Percentiles rank a stretch among this genome's conserved stretches.
phyloP scores from a whole-genome alignment of 176 grass and related monocot genomes.

The Phragmites australis region DNA sequence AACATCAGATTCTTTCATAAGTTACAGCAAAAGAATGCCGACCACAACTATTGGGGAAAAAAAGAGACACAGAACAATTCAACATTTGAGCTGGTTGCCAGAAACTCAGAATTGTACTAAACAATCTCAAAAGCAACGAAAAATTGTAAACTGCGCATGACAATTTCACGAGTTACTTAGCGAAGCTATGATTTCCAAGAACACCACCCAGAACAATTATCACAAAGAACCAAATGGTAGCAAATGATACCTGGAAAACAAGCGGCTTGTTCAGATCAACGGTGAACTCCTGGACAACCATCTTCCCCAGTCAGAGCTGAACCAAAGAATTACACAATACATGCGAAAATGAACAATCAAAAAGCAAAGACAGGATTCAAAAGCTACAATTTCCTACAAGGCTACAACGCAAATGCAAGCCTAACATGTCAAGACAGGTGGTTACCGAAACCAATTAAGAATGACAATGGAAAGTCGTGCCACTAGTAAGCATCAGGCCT shows the following conservation, averaged over 20 bases:
- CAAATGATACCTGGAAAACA: constrained; percentile 76
- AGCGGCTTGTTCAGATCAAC: constrained; percentile 95
- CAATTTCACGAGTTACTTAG: background rate
- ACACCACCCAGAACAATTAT: background rate
- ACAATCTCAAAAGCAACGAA: background rate
- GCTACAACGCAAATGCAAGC: background rate
- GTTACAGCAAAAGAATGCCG: background rate
- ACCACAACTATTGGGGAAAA: background rate
- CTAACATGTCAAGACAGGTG: background rate
- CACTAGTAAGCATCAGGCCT: background rate
- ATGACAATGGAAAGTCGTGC: background rate
- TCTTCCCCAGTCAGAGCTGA: constrained; percentile 36
- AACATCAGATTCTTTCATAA: background rate
- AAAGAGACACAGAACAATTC: background rate
- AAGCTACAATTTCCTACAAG: background rate
- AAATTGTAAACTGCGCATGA: background rate
- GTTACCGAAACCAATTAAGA: background rate
- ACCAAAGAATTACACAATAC: constrained; percentile 25
- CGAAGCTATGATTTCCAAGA: background rate
- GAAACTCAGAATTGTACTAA: background rate
- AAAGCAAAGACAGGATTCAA: background rate
- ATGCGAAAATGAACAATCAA: background rate
- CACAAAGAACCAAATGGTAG: background rate
- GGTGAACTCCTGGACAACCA: constrained; percentile 80
- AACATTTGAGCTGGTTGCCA: background rate